Conservation (phyloP, 805 yeast genomes). For the Candida verbasci region DNA sequence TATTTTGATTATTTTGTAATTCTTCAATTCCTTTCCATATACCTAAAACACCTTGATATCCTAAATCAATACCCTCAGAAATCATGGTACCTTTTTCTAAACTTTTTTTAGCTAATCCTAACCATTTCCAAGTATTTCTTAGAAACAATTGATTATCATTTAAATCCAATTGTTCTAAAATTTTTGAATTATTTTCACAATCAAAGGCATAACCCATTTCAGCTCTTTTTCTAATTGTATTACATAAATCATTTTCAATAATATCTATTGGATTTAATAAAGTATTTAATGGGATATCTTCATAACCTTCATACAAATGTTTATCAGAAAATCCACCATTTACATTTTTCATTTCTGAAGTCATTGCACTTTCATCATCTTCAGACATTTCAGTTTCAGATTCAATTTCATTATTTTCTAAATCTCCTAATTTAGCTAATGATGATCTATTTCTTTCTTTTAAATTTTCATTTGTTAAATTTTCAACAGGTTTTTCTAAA, state of each 20-base stretch:
- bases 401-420: conserved; percentile 6
- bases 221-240: conserved; percentile 69
- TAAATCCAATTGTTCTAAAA: conserved; percentile 49
- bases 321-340: conserved; percentile 1
- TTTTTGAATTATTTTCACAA: conserved; percentile 56
- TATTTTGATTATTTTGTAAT: conserved; percentile 36
- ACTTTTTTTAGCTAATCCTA: conserved; percentile 64
- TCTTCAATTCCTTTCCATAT: conserved; percentile 78
- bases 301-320: conserved; percentile 9
- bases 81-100: conserved; percentile 64
- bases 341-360: neutral
- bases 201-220: conserved; percentile 66
- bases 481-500: conserved; percentile 22
- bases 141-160: conserved; percentile 49
- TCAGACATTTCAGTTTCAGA: conserved; percentile 13
- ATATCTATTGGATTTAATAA: conserved; percentile 38
- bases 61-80: conserved; percentile 68
- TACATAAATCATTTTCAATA: conserved; percentile 68
- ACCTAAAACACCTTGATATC: conserved; percentile 84
- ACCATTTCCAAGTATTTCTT: conserved; percentile 89
- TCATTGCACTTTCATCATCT: conserved; percentile 13
- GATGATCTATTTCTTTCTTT: conserved; percentile 5
- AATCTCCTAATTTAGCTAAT: conserved; percentile 10
- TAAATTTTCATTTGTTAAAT: conserved; percentile 9
- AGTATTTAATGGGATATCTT: conserved; percentile 24